Evolutionary conservation across 1,139 yeast species (phyloP).

Genomic region (Saccharomyces hybrid): DNA sequence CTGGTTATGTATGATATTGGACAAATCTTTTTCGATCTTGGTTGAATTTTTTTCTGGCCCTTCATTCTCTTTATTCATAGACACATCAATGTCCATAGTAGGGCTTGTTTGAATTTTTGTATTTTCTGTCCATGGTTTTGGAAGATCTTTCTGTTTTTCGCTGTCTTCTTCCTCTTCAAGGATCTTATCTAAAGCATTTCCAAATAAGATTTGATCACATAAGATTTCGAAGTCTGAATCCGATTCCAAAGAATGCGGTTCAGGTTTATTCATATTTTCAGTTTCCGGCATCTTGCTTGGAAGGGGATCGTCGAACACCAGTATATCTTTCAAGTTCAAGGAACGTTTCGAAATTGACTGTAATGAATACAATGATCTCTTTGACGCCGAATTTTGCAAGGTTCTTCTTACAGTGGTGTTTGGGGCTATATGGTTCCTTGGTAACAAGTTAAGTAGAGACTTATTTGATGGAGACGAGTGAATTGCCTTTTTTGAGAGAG

Average conservation of each 20-base stretch:
- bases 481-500: neutral
- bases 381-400: conserved; percentile 28
- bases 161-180: conserved; percentile 23
- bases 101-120: neutral
- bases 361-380: conserved; percentile 29
- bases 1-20: neutral
- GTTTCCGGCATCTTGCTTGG: conserved; percentile 6
- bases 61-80: neutral
- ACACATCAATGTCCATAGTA: neutral
- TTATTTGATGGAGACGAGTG: conserved; percentile 5
- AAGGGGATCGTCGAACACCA: conserved; percentile 17
- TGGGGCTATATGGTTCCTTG: conserved; percentile 5
- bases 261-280: neutral
- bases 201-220: conserved; percentile 29
- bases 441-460: conserved; percentile 5
- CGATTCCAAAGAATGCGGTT: conserved; percentile 11
- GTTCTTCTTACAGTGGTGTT: conserved; percentile 13
- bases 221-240: conserved; percentile 26
- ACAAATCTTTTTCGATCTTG: neutral
- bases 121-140: neutral
- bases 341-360: conserved; percentile 32
- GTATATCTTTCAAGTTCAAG: conserved; percentile 27
- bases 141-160: neutral
- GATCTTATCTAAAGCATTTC: conserved; percentile 22
- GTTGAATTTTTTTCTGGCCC: neutral